Percentiles rank a stretch among this genome's conserved stretches.
phyloP scores from a whole-genome alignment of 2,329 filamentous ascomycete genomes.

The Alternaria alternata region DNA sequence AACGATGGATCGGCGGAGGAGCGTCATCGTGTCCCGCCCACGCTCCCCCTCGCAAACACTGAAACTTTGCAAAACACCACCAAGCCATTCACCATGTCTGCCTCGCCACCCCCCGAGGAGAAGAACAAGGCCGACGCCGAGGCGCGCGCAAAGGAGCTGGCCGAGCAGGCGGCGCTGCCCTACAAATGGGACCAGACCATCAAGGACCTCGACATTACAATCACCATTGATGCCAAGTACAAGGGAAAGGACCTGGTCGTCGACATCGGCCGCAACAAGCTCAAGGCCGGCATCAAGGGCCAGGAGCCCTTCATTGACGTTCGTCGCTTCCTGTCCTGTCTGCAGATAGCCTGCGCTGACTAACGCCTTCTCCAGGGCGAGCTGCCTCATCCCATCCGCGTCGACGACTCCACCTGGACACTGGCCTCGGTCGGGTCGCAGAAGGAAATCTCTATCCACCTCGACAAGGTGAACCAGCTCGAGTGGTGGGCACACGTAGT shows the following conservation, averaged over 20 bases:
- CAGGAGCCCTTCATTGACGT: slow-evolving; percentile 85
- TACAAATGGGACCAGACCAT: slow-evolving; percentile 99
- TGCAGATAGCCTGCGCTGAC: slow-evolving; percentile 1
- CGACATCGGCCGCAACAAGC: slow-evolving; percentile 78
- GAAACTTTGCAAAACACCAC: slow-evolving; percentile 14
- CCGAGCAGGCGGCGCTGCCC: slow-evolving; percentile 88
- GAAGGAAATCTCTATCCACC: slow-evolving; percentile 85
- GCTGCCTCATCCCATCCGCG: slow-evolving; percentile 78
- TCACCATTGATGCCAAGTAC: slow-evolving; percentile 80
- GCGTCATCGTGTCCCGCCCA: slow-evolving; percentile 18
- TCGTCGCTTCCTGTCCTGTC: slow-evolving; percentile 33
- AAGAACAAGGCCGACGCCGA: slow-evolving; percentile 65
- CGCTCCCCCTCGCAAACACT: slow-evolving; percentile 20
- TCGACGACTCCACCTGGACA: slow-evolving; percentile 95
- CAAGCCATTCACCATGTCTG: slow-evolving; percentile 37
- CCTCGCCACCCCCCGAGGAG: slow-evolving; percentile 61
- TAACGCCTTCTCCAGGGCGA: slow-evolving; percentile 68
- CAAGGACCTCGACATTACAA: slow-evolving; percentile 80
- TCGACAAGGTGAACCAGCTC: slow-evolving; percentile 96
- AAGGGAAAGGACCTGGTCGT: slow-evolving; percentile 86
- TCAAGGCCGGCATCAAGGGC: slow-evolving; percentile 86
- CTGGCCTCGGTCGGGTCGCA: slow-evolving; percentile 70
- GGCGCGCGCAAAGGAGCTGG: slow-evolving; percentile 74
- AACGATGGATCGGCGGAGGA: slow-evolving; percentile 28
- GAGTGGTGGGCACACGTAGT: slow-evolving; percentile 98